These are phyloP conservation scores for peach (Prunus persica) DNA, from an alignment of 306 rosid species.

Conservation along the genomic window Prunus_persica_NCBIv2 NC_034015.1:15822001-15822500, in stretches of 20 bases:
- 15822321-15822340: neutral
- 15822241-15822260: no score
- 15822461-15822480: conserved; percentile 12
- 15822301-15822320: neutral
- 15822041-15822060: no score
- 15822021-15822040: neutral
- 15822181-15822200: no score
- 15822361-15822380: conserved; percentile 29
- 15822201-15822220: no score
- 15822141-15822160: no score
- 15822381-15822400: conserved; percentile 29
- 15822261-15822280: no score
- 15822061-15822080: no score
- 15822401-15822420: conserved; percentile 35
- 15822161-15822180: no score
- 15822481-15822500: conserved; percentile 27
- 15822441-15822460: conserved; percentile 2
- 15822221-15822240: no score
- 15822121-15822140: no score
- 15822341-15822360: neutral
- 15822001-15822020: neutral
- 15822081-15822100: no score
- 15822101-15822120: no score
- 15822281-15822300: neutral
- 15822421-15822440: conserved; percentile 13